Evolutionary conservation across 257 asterid species (phyloP), one percentile per base, ranked within the genome.

Genomic region (Rehmannia glutinosa): DNA sequence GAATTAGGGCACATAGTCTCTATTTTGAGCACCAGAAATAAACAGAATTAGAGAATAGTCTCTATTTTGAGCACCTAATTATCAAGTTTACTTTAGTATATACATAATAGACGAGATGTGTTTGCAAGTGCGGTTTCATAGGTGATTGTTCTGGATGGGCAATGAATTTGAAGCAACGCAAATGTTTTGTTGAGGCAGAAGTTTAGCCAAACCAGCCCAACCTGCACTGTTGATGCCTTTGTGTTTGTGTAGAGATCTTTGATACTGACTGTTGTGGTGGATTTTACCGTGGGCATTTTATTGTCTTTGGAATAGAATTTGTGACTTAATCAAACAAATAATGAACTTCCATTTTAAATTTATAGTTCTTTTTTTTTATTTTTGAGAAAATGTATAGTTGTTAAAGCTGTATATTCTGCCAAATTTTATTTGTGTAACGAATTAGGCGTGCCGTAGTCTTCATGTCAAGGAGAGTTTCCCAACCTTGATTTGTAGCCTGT

Each of bases 401-500:
- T 2, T n/a, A 55, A 16, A 3, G 43, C 10, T 28, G 27, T 32
- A 15, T 20, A 32, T 56, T 17, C 33, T 56, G 63, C 32, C 63
- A 25, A 20, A 43, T 17, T 13, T 17, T 41, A 47, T 0, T 23
- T 42, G 39, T 16, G 56, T 15, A 62, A 9, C 30, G 55, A 42
- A 62, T 20, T 23, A 42, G 24, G 33, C 5, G n/a, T 28, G 2
- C 19, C 17, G 35, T 28, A 9, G 13, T 23, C 45, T 17, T 63
- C 45, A 28, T 46, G 23, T 6, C 41, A 19, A 51, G 50, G 33
- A 43, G 42, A 9, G 17, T 28, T 8, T 27, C 45, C 7, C 12
- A 7, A 17, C 46, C 64, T 57, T 49, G 50, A 51, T 35, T 51
- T 65, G 12, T 71, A 42, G 65, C 64, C 46, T 17, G 54, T 61